phyloP scores from a whole-genome alignment of 345 rosid species.

The Gossypium rotundifolium region DNA sequence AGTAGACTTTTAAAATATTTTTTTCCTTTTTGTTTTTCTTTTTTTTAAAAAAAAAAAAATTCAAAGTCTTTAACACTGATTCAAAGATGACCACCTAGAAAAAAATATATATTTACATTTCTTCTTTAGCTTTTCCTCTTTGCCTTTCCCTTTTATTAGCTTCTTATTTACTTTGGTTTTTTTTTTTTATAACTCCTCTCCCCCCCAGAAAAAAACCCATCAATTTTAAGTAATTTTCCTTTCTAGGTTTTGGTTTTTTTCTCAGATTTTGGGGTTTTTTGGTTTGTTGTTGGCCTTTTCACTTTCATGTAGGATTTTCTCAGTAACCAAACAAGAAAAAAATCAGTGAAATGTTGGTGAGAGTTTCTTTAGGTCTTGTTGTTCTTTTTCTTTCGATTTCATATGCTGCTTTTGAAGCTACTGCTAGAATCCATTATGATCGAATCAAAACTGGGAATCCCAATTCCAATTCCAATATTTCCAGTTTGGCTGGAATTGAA shows the following conservation, averaged over 20 bases:
- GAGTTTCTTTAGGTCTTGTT: conserved; percentile 22
- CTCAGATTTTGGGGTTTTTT: background rate
- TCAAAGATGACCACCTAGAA: background rate
- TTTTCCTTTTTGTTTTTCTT: background rate
- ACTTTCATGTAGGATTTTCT: conserved; percentile 19
- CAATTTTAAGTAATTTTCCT: background rate
- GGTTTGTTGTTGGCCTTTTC: background rate
- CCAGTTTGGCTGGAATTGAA: conserved; percentile 54
- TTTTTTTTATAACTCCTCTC: background rate
- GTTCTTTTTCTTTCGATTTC: conserved; percentile 32
- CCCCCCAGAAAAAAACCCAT: background rate
- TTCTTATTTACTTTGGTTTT: background rate
- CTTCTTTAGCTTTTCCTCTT: background rate
- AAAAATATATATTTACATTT: background rate
- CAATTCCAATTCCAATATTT: conserved; percentile 27
- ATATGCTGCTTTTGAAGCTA: conserved; percentile 27
- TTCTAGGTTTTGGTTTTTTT: background rate
- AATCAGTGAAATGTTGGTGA: conserved; percentile 45
- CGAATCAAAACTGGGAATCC: conserved; percentile 6
- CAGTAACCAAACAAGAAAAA: conserved; percentile 10
- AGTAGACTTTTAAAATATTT: background rate
- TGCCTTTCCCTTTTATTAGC: background rate
- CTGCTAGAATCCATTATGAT: conserved; percentile 26
- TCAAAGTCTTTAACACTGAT: conserved; percentile 32
- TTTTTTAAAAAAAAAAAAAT: background rate